A percentile compares a stretch with the other conserved stretches of the same genome.
These are phyloP conservation scores for Fusarium nanum DNA, from an alignment of 2,329 filamentous ascomycete genomes.

Conservation along the genomic window DNA sequence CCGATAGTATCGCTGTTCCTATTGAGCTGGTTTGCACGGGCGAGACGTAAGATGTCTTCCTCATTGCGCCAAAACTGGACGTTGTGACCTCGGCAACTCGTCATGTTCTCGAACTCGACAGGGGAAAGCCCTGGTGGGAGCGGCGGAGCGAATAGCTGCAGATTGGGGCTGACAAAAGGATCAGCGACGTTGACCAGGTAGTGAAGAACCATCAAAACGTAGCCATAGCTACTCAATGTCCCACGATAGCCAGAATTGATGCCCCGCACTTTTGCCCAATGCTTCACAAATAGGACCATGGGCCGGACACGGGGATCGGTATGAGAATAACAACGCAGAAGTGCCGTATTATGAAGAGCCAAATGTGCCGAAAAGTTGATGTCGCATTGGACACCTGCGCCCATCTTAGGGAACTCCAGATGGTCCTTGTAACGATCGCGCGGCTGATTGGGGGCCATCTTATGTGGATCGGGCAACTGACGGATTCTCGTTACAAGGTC, in stretches of 20 bases:
- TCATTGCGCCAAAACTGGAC: constrained; percentile 85
- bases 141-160: constrained; percentile 70
- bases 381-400: constrained; percentile 87
- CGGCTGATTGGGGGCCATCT: constrained; percentile 62
- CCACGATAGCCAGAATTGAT: constrained; percentile 91
- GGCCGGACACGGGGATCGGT: constrained; percentile 81
- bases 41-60: constrained; percentile 71
- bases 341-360: constrained; percentile 83
- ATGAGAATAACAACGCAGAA: constrained; percentile 84
- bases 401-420: constrained; percentile 81
- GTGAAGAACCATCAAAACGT: constrained; percentile 91
- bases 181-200: constrained; percentile 85
- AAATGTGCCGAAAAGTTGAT: constrained; percentile 92
- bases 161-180: constrained; percentile 86
- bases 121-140: constrained; percentile 50
- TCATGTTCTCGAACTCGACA: constrained; percentile 38
- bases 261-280: constrained; percentile 86
- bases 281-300: constrained; percentile 87
- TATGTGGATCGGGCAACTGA: constrained; percentile 62
- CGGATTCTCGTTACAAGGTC: constrained; percentile 58
- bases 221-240: constrained; percentile 89
- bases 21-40: constrained; percentile 69
- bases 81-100: constrained; percentile 70
- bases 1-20: constrained; percentile 77
- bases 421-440: constrained; percentile 66